Conservation (phyloP, 495 filamentous ascomycete genomes). For the Penicillium nucicola region DNA sequence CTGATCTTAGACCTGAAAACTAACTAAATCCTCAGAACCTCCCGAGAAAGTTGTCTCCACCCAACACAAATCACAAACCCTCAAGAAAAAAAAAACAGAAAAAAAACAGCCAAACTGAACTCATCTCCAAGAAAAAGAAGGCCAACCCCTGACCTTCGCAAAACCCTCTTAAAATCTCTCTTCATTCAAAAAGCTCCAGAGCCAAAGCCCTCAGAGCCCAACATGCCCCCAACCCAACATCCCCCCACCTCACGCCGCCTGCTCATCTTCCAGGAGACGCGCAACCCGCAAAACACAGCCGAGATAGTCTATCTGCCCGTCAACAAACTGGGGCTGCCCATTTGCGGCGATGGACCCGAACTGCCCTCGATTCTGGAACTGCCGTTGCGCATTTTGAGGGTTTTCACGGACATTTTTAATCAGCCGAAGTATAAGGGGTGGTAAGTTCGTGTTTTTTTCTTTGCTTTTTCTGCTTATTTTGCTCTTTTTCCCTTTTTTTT, state of each 20-base stretch:
- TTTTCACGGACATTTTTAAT: conserved; percentile 47
- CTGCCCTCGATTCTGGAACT: conserved; percentile 38
- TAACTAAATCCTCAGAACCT: too few species aligned
- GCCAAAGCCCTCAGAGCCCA: not conserved
- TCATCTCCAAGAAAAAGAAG: not conserved
- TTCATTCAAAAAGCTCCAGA: not conserved
- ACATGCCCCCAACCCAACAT: not conserved
- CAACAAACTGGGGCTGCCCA: conserved; percentile 43
- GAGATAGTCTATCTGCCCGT: conserved; percentile 37
- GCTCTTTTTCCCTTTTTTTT: too few species aligned
- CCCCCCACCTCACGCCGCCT: conserved; percentile 23
- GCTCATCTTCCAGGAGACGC: conserved; percentile 37
- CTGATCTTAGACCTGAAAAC: too few species aligned
- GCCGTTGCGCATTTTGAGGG: conserved; percentile 34
- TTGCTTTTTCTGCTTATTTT: too few species aligned
- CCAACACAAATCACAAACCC: not conserved
- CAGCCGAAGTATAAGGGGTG: conserved; percentile 44
- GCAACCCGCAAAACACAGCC: conserved; percentile 27
- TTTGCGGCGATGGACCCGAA: conserved; percentile 37
- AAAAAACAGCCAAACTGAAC: conserved; percentile 4
- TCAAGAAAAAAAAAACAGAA: not conserved
- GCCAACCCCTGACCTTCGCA: conserved; percentile 3
- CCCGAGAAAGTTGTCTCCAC: not conserved
- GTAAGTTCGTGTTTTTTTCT: conserved; percentile 24
- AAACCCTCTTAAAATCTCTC: not conserved